Evolutionary conservation across 768 basidiomycete species (phyloP).

Genomic region (Thelephora aurantiotincta): DNA sequence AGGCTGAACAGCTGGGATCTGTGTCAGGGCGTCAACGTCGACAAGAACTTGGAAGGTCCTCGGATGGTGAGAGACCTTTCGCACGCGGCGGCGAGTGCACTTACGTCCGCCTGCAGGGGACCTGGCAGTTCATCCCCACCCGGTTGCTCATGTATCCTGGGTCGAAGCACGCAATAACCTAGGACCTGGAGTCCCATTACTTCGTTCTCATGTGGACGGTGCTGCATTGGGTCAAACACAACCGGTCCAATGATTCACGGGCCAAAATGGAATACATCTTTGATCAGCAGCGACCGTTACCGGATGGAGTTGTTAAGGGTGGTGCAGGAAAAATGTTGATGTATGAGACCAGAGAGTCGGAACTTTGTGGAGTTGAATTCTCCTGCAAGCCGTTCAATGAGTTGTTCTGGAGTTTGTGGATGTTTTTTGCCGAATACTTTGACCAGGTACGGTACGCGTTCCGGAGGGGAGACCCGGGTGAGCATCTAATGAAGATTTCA

Average conservation of each 20-base stretch:
- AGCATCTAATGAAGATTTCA: neutral
- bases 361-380: neutral
- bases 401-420: no score
- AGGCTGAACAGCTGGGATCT: constrained; percentile 5
- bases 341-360: neutral
- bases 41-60: no score
- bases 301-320: neutral
- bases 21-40: neutral
- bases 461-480: neutral
- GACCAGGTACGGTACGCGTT: neutral
- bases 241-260: neutral
- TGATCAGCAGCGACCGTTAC: neutral
- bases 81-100: neutral
- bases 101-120: no score
- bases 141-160: neutral
- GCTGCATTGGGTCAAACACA: neutral
- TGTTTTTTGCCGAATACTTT: no score
- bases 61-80: neutral
- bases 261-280: neutral
- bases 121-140: constrained; percentile 4
- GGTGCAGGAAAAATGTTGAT: neutral
- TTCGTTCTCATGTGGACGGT: constrained; percentile 6
- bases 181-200: constrained; percentile 7
- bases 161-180: constrained; percentile 2
- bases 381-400: neutral